These are phyloP conservation scores for Inosperma sp. DNA, from an alignment of 768 basidiomycete genomes.

Conservation along the genomic window DNA sequence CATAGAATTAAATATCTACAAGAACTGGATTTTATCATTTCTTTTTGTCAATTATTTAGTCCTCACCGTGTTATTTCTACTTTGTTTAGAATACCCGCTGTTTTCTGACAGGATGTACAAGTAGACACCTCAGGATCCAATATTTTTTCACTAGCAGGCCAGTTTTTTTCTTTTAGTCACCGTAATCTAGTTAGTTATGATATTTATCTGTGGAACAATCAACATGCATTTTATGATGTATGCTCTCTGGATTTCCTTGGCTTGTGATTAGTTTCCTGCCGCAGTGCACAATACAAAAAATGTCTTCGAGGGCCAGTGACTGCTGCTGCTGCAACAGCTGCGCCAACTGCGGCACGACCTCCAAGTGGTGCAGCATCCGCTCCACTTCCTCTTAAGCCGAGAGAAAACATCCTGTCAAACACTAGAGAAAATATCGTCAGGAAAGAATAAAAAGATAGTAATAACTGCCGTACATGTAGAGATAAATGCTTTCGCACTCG, in stretches of 20 bases:
- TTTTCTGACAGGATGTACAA: slow-evolving; percentile 10
- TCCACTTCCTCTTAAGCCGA: slow-evolving; percentile 75
- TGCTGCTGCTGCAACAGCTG: slow-evolving; percentile 60
- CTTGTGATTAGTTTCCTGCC: slow-evolving; percentile 52
- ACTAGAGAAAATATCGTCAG: slow-evolving; percentile 39
- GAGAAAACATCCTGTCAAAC: slow-evolving; percentile 86
- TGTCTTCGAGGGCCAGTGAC: slow-evolving; percentile 72
- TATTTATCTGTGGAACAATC: neutral
- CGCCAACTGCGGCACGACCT: slow-evolving; percentile 61
- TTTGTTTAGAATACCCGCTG: slow-evolving; percentile 3
- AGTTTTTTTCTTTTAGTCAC: too few species aligned
- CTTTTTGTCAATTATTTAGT: too few species aligned
- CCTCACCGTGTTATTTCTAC: neutral
- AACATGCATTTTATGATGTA: neutral
- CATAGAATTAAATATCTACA: too few species aligned
- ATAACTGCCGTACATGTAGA: slow-evolving; percentile 61
- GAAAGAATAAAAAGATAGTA: neutral
- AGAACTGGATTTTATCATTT: too few species aligned
- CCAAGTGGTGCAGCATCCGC: slow-evolving; percentile 59
- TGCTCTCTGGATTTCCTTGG: slow-evolving; percentile 11
- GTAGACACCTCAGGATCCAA: slow-evolving; percentile 8
- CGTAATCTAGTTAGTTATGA: neutral
- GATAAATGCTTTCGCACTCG: slow-evolving; percentile 82
- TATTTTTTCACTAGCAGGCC: slow-evolving; percentile 4
- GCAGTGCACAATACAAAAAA: slow-evolving; percentile 78